Conservation (phyloP, 129 eudicot genomes). For the Silybum marianum region DNA sequence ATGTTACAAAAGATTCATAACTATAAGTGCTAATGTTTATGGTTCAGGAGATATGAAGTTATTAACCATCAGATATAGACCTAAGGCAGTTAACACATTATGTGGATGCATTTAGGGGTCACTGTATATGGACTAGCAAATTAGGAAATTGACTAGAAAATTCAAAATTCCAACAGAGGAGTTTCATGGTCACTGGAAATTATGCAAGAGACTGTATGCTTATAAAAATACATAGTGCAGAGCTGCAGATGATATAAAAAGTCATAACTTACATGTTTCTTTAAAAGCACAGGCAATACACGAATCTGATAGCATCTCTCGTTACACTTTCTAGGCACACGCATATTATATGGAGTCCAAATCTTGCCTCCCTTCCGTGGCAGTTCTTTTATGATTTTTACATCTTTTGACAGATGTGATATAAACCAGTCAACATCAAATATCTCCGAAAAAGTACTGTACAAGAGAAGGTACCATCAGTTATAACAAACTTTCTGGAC, state of each 20-base stretch:
- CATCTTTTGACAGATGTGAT: constrained; percentile 71
- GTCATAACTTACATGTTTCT: constrained; percentile 70
- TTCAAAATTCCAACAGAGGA: neutral
- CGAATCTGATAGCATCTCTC: constrained; percentile 82
- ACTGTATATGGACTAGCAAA: neutral
- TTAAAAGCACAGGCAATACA: constrained; percentile 70
- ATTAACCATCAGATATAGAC: no score
- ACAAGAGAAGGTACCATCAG: constrained; percentile 27
- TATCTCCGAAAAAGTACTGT: constrained; percentile 91
- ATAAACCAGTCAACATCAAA: constrained; percentile 93
- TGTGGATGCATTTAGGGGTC: neutral
- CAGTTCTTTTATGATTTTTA: constrained; percentile 75
- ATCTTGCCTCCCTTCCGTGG: constrained; percentile 63
- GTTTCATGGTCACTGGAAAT: constrained; percentile 3
- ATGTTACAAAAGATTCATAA: neutral
- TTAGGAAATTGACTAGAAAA: neutral
- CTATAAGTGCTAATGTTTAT: constrained; percentile 4
- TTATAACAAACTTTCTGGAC: constrained; percentile 20
- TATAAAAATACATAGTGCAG: constrained; percentile 1
- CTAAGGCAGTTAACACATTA: no score
- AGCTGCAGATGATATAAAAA: constrained; percentile 1
- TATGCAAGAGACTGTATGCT: constrained; percentile 14
- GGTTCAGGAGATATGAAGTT: neutral
- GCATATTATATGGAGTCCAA: constrained; percentile 75
- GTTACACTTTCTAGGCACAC: constrained; percentile 94